A percentile compares a stretch with the other conserved stretches of the same genome.
Evolutionary conservation across 192 early-diverging fungal species (phyloP).

Genomic region (Allomyces macrogynus): DNA sequence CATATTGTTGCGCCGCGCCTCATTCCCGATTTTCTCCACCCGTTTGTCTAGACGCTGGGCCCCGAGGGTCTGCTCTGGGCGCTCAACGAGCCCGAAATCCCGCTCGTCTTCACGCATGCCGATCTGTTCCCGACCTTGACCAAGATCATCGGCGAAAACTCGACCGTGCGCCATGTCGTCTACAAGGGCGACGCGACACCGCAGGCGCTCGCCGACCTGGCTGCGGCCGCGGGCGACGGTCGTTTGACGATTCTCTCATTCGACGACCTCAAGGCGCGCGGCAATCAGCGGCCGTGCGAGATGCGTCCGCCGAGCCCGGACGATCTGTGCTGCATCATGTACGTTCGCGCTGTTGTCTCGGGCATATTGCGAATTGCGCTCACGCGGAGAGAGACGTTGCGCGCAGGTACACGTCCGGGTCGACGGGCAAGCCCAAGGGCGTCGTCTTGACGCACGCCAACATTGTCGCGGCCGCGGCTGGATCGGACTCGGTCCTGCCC

Average conservation of each 20-base stretch:
- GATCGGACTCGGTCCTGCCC: background rate
- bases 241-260: conserved; percentile 25
- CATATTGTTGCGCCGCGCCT: too few species aligned
- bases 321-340: conserved; percentile 74
- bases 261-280: conserved; percentile 45
- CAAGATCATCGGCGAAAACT: conserved; percentile 35
- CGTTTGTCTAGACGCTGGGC: conserved; percentile 48
- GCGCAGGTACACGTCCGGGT: conserved; percentile 48
- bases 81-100: conserved; percentile 56
- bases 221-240: conserved; percentile 3
- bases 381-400: background rate
- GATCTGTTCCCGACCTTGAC: conserved; percentile 44
- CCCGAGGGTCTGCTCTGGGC: conserved; percentile 64
- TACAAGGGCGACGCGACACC: conserved; percentile 45
- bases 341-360: background rate
- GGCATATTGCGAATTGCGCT: background rate
- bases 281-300: conserved; percentile 37
- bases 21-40: too few species aligned
- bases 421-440: conserved; percentile 87
- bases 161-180: conserved; percentile 41
- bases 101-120: conserved; percentile 48
- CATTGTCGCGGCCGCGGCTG: conserved; percentile 43
- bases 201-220: conserved; percentile 21
- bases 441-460: conserved; percentile 68
- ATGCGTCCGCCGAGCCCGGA: conserved; percentile 42